A percentile compares a stretch with the other conserved stretches of the same genome.
These are phyloP conservation scores for Periconia digitata DNA, from an alignment of 2,329 filamentous ascomycete genomes.

Conservation along the genomic window DNA sequence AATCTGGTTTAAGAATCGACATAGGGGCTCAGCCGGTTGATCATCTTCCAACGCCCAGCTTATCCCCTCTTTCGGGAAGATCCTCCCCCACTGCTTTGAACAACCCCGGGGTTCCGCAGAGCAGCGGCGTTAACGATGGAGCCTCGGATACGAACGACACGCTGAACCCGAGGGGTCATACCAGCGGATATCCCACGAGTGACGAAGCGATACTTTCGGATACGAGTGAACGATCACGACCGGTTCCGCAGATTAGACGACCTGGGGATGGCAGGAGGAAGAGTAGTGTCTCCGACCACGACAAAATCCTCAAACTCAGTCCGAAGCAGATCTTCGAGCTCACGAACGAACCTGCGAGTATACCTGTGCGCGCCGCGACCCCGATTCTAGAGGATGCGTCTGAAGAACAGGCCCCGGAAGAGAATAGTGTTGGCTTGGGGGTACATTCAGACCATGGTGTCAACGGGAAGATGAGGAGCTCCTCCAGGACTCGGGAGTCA, in stretches of 20 bases:
- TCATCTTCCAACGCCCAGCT: constrained; percentile 33
- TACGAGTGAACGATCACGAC: constrained; percentile 32
- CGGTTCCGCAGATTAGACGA: constrained; percentile 28
- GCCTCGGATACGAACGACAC: constrained; percentile 13
- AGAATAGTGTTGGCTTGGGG: constrained; percentile 22
- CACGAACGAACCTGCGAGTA: constrained; percentile 55
- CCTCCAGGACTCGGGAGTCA: constrained; percentile 9
- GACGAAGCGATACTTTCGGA: constrained; percentile 38
- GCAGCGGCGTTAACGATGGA: constrained; percentile 11
- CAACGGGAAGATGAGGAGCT: constrained; percentile 11
- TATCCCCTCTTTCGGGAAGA: constrained; percentile 29
- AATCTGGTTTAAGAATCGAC: constrained; percentile 22
- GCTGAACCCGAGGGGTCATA: constrained; percentile 13
- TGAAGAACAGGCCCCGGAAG: constrained; percentile 22
- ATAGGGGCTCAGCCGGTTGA: constrained; percentile 18
- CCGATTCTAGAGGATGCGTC: constrained; percentile 40
- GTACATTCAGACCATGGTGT: constrained; percentile 16
- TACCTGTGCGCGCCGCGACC: constrained; percentile 51
- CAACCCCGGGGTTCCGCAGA: constrained; percentile 10
- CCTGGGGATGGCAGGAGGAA: constrained; percentile 37
- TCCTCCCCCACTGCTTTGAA: constrained; percentile 13
- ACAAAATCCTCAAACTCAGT: constrained; percentile 55
- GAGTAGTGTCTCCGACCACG: constrained; percentile 41
- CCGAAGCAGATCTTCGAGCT: constrained; percentile 58
- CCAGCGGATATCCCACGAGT: constrained; percentile 23